These are phyloP conservation scores for Ilex paraguariensis DNA, from an alignment of 305 asterid genomes.

Conservation along the genomic window DNA sequence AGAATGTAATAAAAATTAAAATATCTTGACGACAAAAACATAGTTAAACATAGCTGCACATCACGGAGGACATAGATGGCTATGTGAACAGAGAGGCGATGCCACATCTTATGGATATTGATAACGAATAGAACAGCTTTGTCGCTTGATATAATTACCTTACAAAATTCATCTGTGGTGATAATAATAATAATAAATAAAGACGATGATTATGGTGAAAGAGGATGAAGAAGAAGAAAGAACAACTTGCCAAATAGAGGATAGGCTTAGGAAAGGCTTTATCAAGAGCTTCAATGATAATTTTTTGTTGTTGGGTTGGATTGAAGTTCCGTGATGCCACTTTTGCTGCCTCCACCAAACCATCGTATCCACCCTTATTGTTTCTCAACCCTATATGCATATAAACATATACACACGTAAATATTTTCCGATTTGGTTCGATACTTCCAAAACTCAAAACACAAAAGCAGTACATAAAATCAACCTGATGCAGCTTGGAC, in stretches of 20 bases:
- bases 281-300: constrained; percentile 48
- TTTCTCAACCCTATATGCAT: constrained; percentile 41
- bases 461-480: background rate
- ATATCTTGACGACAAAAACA: too few species aligned
- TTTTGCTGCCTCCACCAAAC: constrained; percentile 64
- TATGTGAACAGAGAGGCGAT: too few species aligned
- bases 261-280: constrained; percentile 62
- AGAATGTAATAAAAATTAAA: too few species aligned
- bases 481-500: constrained; percentile 74
- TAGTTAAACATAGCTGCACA: too few species aligned
- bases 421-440: too few species aligned
- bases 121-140: too few species aligned
- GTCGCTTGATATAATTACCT: too few species aligned
- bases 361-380: constrained; percentile 58
- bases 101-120: too few species aligned
- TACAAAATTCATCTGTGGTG: too few species aligned
- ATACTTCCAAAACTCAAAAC: background rate
- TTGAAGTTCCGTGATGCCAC: constrained; percentile 39
- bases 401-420: constrained; percentile 1
- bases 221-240: background rate
- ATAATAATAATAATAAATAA: background rate
- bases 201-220: background rate
- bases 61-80: too few species aligned
- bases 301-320: constrained; percentile 38
- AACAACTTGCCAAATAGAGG: constrained; percentile 54